Evolutionary conservation across 306 rosid genomes (phyloP).

Genomic region (Acacia confusa): DNA sequence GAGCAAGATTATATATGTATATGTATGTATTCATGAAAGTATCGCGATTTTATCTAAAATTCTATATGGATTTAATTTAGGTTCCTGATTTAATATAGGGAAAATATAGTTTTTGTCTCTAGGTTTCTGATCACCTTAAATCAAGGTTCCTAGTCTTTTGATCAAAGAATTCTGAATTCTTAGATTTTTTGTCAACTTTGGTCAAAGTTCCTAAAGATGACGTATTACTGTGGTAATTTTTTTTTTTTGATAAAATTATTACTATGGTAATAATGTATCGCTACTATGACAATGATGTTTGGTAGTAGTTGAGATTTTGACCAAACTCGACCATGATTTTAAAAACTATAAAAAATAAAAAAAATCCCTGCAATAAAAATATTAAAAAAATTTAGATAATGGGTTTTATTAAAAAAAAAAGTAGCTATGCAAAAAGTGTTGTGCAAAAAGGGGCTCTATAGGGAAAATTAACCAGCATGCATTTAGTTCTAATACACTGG

Average conservation of each 20-base stretch:
- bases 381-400: background rate
- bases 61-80: background rate
- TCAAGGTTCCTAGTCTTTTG: background rate
- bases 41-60: background rate
- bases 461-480: background rate
- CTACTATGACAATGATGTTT: background rate
- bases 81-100: background rate
- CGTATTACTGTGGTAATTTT: background rate
- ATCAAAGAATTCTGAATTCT: background rate
- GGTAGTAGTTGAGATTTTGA: background rate
- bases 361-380: background rate
- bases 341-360: too few species aligned
- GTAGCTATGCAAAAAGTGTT: background rate
- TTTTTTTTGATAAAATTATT: too few species aligned
- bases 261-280: background rate
- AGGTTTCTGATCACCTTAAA: background rate
- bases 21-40: background rate
- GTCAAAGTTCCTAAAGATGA: background rate
- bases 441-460: background rate
- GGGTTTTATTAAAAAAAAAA: background rate
- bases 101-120: background rate
- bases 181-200: background rate
- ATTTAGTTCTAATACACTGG: background rate
- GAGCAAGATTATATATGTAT: too few species aligned
- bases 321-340: background rate